phyloP scores from a whole-genome alignment of 768 basidiomycete species.

The Favolaschia claudopus region DNA sequence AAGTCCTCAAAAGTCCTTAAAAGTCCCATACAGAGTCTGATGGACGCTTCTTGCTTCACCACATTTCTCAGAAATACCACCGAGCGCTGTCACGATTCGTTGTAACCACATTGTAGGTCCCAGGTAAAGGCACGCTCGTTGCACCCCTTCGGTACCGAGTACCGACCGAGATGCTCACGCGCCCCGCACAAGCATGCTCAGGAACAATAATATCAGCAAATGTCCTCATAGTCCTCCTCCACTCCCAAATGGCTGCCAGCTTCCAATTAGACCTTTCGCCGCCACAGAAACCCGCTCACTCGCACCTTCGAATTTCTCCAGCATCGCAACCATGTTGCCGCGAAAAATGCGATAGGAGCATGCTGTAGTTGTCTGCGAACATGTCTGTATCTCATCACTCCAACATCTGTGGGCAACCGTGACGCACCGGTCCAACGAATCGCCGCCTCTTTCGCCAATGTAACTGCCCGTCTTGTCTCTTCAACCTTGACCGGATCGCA shows the following conservation, averaged over 20 bases:
- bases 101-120: background rate
- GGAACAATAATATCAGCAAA: conserved; percentile 44
- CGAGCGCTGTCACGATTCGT: background rate
- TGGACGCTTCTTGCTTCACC: no score
- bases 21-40: no score
- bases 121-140: no score
- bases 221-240: conserved; percentile 80
- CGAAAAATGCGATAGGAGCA: conserved; percentile 70
- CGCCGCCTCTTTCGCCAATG: conserved; percentile 84
- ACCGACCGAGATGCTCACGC: conserved; percentile 17
- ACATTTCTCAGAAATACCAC: no score
- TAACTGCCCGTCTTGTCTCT: conserved; percentile 73
- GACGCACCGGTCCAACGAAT: conserved; percentile 89
- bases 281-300: no score
- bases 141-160: conserved; percentile 2
- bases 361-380: conserved; percentile 70
- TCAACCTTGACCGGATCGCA: conserved; percentile 87
- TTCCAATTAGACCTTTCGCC: no score
- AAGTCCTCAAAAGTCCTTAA: no score
- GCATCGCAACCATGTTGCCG: conserved; percentile 64
- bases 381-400: background rate
- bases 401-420: background rate
- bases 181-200: conserved; percentile 5
- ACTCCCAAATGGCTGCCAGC: conserved; percentile 75
- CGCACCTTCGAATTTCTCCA: conserved; percentile 70